Conservation (phyloP, 2,329 filamentous ascomycete species). For the Fusarium redolens region DNA sequence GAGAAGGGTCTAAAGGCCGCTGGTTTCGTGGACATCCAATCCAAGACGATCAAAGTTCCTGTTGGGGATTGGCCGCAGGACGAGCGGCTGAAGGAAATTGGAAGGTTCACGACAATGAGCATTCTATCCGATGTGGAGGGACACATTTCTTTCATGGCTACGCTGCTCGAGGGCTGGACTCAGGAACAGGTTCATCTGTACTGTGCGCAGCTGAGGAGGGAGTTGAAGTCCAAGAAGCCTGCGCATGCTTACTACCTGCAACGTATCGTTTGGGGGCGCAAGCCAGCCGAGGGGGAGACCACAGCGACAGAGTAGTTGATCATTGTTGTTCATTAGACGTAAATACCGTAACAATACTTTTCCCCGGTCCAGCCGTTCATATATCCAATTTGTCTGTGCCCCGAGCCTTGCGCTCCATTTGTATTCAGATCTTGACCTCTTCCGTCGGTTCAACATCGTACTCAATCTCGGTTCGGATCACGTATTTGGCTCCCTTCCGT, state of each 20-base stretch:
- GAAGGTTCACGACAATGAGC: conserved; percentile 46
- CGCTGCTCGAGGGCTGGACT: conserved; percentile 51
- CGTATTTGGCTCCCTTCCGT: conserved; percentile 73
- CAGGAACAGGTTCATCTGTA: conserved; percentile 49
- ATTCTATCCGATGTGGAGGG: conserved; percentile 52
- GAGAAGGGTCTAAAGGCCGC: conserved; percentile 34
- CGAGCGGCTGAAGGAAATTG: conserved; percentile 30
- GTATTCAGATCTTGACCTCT: not conserved
- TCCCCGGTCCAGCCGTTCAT: conserved; percentile 20
- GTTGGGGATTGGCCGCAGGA: conserved; percentile 38
- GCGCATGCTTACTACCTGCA: conserved; percentile 47
- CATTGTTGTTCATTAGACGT: conserved; percentile 21
- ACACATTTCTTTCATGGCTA: conserved; percentile 47
- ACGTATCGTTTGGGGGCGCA: conserved; percentile 43
- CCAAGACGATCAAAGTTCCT: conserved; percentile 37
- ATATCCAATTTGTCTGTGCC: conserved; percentile 1
- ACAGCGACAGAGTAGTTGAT: not conserved
- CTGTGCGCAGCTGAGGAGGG: conserved; percentile 48
- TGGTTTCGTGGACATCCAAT: conserved; percentile 35
- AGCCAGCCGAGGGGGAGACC: conserved; percentile 13
- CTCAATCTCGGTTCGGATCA: conserved; percentile 77
- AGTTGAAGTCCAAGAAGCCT: conserved; percentile 41
- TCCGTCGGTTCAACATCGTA: conserved; percentile 67
- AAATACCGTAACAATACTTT: conserved; percentile 20
- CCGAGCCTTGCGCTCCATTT: not conserved